A percentile compares a stretch with the other conserved stretches of the same genome.
These are phyloP conservation scores for Coemansia furcata DNA, from an alignment of 192 early-diverging fungal genomes.

Conservation along the genomic window DNA sequence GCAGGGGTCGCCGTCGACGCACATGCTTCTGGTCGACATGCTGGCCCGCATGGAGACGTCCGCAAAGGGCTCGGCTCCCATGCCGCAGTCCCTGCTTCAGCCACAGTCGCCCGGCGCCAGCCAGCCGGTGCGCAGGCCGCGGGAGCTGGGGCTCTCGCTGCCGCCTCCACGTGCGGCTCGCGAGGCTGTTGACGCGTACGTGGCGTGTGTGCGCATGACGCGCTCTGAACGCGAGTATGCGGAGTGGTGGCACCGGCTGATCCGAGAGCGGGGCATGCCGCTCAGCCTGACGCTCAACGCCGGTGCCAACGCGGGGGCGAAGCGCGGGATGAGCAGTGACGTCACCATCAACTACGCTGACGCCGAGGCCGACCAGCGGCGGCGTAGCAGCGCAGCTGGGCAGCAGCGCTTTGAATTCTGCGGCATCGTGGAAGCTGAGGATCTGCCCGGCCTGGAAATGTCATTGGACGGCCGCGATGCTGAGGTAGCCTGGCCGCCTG, in stretches of 20 bases:
- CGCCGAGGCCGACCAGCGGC: neutral
- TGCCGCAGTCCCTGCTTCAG: neutral
- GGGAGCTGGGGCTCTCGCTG: conserved; percentile 6
- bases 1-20: conserved; percentile 17
- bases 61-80: neutral
- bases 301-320: neutral
- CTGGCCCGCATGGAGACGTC: neutral
- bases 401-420: conserved; percentile 29
- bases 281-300: conserved; percentile 40
- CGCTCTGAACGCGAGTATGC: conserved; percentile 50
- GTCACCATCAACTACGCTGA: conserved; percentile 35
- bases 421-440: conserved; percentile 47
- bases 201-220: conserved; percentile 18
- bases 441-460: conserved; percentile 37
- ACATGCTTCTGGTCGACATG: conserved; percentile 28
- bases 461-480: conserved; percentile 16
- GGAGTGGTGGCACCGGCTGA: conserved; percentile 50
- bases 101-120: neutral
- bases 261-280: conserved; percentile 35
- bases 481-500: conserved; percentile 14
- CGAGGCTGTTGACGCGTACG: conserved; percentile 21
- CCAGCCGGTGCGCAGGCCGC: neutral
- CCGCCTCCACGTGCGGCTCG: conserved; percentile 26
- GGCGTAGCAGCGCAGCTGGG: neutral
- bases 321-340: conserved; percentile 22